Evolutionary conservation across 1,284 basidiomycete species (phyloP), one percentile per base, ranked within the genome.

Genomic region (Tetrapyrgos nigripes): DNA sequence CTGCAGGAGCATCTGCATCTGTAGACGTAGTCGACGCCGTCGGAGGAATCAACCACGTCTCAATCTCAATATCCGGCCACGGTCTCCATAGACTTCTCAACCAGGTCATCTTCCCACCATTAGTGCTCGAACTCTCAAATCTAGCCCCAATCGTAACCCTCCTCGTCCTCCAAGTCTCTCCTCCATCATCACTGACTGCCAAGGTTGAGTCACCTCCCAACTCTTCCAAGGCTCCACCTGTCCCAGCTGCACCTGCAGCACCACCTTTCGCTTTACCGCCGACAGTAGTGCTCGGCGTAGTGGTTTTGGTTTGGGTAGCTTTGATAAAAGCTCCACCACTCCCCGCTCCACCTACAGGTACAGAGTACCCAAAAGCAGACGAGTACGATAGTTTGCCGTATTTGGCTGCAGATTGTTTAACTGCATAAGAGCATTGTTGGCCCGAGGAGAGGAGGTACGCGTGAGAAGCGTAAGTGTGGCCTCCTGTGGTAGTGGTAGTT

Each of bases 311-410:
- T 17, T 40, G 13, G 6, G 37, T n/a, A n/a, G 37, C 37, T 5
- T 11, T 17, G 37, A 40, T 48, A 23, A 48, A 48, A 6, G 23
- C 24, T 23, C 24, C 24, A 26, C 24, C 46, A 24, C 23, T 29
- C 14, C 27, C 46, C 11, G 43, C 53, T 23, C 37, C 76, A 11
- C 89, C 89, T 0, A 86, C 85, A 9, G 89, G 87, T 19, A 91
- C 88, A 64, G 85, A 87, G 74, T 91, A 92, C 4, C 89, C 90
- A 65, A 92, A 92, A 1, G 87, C 83, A 27, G 86, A 83, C 3
- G 86, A 89, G 70, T 93, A 92, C 1, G 86, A 84, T 59, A 91
- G 81, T 70, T 92, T 92, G 59, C 88, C 87, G 73, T 92, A 92
- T 70, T 92, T 93, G 27, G 89, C 88, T 3, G 87, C 84, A 62